phyloP scores from a whole-genome alignment of 2,329 filamentous ascomycete genomes.

The Monosporascus cannonballus region DNA sequence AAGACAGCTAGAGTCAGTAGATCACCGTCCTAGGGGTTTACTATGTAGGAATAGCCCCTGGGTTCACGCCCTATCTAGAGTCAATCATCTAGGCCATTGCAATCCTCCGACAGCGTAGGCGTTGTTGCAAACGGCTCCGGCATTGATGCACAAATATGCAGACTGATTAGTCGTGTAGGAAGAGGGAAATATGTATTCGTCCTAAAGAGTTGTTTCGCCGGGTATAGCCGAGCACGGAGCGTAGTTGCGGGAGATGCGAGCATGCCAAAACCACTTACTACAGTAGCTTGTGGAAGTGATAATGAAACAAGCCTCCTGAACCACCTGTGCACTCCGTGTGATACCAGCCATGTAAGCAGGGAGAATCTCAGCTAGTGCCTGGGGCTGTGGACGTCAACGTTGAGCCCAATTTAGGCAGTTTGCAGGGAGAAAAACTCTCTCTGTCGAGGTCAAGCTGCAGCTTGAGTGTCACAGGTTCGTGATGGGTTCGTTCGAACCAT shows the following conservation, averaged over 20 bases:
- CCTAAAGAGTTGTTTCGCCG: too few species aligned
- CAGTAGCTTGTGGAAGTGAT: not conserved
- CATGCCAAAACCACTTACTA: too few species aligned
- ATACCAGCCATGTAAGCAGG: not conserved
- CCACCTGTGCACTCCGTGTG: not conserved
- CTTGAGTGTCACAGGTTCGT: not conserved
- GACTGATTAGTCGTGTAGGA: too few species aligned
- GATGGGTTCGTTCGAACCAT: not conserved
- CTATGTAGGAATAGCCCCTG: not conserved
- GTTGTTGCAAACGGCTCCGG: not conserved
- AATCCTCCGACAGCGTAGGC: too few species aligned
- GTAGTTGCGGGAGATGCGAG: too few species aligned
- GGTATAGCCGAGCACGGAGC: too few species aligned
- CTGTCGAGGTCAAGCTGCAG: not conserved
- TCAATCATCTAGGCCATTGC: not conserved
- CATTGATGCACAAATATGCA: not conserved
- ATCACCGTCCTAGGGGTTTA: not conserved
- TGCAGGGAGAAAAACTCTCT: too few species aligned
- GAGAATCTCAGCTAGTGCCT: not conserved
- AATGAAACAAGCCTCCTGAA: not conserved
- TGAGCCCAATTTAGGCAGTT: not conserved
- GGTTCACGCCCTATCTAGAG: not conserved
- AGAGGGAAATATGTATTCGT: too few species aligned
- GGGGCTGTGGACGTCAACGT: not conserved
- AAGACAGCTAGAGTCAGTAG: not conserved